Percentiles rank a stretch among this genome's conserved stretches.
These are phyloP conservation scores for Leptomonas seymouri DNA, from an alignment of 208 protist genomes.

Conservation along the genomic window DNA sequence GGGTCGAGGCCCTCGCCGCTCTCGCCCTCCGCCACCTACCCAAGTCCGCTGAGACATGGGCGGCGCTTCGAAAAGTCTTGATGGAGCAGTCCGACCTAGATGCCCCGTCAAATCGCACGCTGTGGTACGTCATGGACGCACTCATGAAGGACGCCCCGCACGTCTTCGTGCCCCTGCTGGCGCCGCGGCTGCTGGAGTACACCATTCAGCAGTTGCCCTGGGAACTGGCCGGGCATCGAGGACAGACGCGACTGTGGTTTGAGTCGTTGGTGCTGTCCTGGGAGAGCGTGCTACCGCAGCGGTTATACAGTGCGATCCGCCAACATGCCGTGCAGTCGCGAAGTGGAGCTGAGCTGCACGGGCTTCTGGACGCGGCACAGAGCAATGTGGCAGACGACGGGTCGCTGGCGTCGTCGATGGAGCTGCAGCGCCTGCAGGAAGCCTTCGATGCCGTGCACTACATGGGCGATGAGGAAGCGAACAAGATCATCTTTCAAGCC, in stretches of 20 bases:
- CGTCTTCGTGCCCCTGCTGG: slow-evolving; percentile 73
- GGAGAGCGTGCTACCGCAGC: slow-evolving; percentile 54
- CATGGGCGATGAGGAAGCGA: slow-evolving; percentile 32
- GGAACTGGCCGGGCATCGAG: slow-evolving; percentile 27
- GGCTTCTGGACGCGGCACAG: slow-evolving; percentile 41
- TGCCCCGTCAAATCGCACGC: slow-evolving; percentile 44
- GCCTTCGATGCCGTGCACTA: slow-evolving; percentile 66
- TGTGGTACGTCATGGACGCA: slow-evolving; percentile 81
- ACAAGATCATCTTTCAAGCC: slow-evolving; percentile 2
- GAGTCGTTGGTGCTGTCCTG: slow-evolving; percentile 74
- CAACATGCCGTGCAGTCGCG: slow-evolving; percentile 65
- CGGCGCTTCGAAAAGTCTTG: slow-evolving; percentile 66
- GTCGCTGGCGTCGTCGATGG: slow-evolving; percentile 33
- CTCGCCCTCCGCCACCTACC: slow-evolving; percentile 65
- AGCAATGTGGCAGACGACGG: slow-evolving; percentile 25
- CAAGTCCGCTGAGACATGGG: slow-evolving; percentile 62
- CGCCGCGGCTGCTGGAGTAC: slow-evolving; percentile 70
- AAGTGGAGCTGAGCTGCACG: slow-evolving; percentile 62
- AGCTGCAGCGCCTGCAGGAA: slow-evolving; percentile 62
- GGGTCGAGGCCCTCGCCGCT: slow-evolving; percentile 59
- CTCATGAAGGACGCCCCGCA: slow-evolving; percentile 78
- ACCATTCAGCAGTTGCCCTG: slow-evolving; percentile 76
- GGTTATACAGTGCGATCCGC: slow-evolving; percentile 43
- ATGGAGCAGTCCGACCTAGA: slow-evolving; percentile 51
- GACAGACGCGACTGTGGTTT: slow-evolving; percentile 48